Percentiles rank a stretch among this genome's conserved stretches.
These are phyloP conservation scores for Angomonas deanei DNA, from an alignment of 208 protist genomes.

Conservation along the genomic window DNA sequence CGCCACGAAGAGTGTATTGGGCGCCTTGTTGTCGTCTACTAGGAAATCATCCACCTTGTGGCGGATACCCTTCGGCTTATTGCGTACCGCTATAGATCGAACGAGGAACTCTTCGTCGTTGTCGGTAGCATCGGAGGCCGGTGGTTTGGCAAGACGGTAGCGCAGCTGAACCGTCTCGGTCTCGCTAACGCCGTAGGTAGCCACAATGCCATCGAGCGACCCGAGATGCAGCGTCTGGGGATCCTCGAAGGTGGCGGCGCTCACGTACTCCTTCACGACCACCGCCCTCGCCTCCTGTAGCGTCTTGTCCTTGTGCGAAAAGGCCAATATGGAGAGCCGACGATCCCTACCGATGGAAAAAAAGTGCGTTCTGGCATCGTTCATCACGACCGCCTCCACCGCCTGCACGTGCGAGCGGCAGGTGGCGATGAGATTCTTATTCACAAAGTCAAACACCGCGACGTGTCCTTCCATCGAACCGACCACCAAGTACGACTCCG, in stretches of 20 bases:
- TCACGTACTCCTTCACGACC: slow-evolving; percentile 78
- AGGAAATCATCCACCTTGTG: slow-evolving; percentile 17
- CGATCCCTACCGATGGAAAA: slow-evolving; percentile 78
- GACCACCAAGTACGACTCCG: slow-evolving; percentile 53
- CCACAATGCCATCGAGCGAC: slow-evolving; percentile 62
- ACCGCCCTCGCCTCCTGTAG: slow-evolving; percentile 53
- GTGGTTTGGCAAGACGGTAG: slow-evolving; percentile 38
- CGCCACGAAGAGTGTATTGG: slow-evolving; percentile 44
- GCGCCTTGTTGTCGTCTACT: slow-evolving; percentile 2
- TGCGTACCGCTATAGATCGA: slow-evolving; percentile 45
- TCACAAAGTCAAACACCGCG: slow-evolving; percentile 74
- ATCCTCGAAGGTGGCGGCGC: slow-evolving; percentile 53
- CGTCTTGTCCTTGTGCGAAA: slow-evolving; percentile 10
- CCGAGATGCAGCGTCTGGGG: slow-evolving; percentile 55
- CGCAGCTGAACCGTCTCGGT: slow-evolving; percentile 31
- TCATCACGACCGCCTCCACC: slow-evolving; percentile 65
- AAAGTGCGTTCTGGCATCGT: slow-evolving; percentile 37
- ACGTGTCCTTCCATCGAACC: slow-evolving; percentile 84
- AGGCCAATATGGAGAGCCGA: slow-evolving; percentile 42
- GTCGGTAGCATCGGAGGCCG: slow-evolving; percentile 33
- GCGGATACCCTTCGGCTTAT: slow-evolving; percentile 39
- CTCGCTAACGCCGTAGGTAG: slow-evolving; percentile 60
- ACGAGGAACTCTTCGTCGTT: slow-evolving; percentile 53
- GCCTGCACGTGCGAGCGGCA: slow-evolving; percentile 73
- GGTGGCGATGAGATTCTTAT: slow-evolving; percentile 46